Conservation (phyloP, 371 early-diverging fungal species). For the Vittaforma corneae region DNA sequence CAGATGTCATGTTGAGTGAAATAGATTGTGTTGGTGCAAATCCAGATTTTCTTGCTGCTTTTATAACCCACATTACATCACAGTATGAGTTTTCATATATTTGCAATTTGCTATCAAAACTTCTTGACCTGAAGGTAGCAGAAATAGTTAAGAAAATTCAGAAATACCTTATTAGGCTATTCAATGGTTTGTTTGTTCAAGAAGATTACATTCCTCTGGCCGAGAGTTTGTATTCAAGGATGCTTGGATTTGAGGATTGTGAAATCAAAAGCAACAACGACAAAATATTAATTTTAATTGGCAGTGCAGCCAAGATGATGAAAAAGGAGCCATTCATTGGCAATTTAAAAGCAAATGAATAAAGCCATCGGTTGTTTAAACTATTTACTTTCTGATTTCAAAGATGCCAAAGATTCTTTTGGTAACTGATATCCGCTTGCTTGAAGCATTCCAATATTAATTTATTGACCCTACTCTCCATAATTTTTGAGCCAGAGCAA, state of each 20-base stretch:
- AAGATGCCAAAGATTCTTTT: too few species aligned
- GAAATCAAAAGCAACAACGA: neutral
- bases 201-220: neutral
- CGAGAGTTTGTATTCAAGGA: neutral
- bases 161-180: neutral
- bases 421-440: too few species aligned
- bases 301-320: neutral
- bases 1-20: neutral
- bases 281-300: neutral
- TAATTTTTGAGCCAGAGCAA: too few species aligned
- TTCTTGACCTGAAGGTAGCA: neutral
- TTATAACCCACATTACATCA: neutral
- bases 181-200: neutral
- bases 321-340: neutral
- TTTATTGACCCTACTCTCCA: too few species aligned
- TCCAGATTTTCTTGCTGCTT: neutral
- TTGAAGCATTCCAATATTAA: too few species aligned
- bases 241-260: neutral
- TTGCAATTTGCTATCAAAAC: neutral
- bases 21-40: neutral
- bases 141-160: neutral
- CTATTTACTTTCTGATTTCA: too few species aligned
- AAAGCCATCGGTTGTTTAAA: too few species aligned
- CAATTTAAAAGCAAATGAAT: slow-evolving; percentile 4
- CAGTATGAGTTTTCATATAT: slow-evolving; percentile 5